Percentiles rank a stretch among this genome's conserved stretches.
phyloP scores from a whole-genome alignment of 495 filamentous ascomycete species.

The Neurospora sp. region DNA sequence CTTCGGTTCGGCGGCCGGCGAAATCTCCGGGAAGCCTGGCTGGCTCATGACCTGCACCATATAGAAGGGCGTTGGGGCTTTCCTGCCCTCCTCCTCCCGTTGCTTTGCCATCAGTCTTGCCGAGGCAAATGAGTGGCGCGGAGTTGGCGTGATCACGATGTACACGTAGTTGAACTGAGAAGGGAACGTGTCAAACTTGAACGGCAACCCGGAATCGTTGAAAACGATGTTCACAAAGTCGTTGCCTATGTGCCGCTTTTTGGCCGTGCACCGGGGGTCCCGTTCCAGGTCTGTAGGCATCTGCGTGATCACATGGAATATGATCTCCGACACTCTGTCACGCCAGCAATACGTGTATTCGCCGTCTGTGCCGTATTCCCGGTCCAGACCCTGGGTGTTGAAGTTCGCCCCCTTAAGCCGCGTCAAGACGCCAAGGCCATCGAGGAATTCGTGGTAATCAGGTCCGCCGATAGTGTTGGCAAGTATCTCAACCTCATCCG shows the following conservation, averaged over 20 bases:
- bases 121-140: conserved; percentile 50
- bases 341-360: conserved; percentile 85
- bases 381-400: conserved; percentile 91
- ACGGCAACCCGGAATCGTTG: conserved; percentile 83
- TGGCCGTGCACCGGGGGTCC: conserved; percentile 66
- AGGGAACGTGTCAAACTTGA: conserved; percentile 84
- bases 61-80: conserved; percentile 50
- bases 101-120: conserved; percentile 29
- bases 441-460: conserved; percentile 78
- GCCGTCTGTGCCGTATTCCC: conserved; percentile 63
- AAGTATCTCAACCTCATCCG: conserved; percentile 69
- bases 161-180: conserved; percentile 92
- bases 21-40: conserved; percentile 79
- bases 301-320: conserved; percentile 91
- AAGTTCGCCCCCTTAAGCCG: conserved; percentile 70
- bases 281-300: conserved; percentile 81
- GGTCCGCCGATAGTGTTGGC: conserved; percentile 71
- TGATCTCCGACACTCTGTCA: conserved; percentile 86
- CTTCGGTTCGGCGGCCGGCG: conserved; percentile 77
- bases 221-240: conserved; percentile 98
- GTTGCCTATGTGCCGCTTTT: conserved; percentile 95
- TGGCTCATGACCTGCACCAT: conserved; percentile 76
- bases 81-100: conserved; percentile 29
- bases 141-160: conserved; percentile 87
- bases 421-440: conserved; percentile 69